These are phyloP conservation scores for Rhodotorula mucilaginosa DNA, from an alignment of 1,284 basidiomycete species.

Conservation along the genomic window DNA sequence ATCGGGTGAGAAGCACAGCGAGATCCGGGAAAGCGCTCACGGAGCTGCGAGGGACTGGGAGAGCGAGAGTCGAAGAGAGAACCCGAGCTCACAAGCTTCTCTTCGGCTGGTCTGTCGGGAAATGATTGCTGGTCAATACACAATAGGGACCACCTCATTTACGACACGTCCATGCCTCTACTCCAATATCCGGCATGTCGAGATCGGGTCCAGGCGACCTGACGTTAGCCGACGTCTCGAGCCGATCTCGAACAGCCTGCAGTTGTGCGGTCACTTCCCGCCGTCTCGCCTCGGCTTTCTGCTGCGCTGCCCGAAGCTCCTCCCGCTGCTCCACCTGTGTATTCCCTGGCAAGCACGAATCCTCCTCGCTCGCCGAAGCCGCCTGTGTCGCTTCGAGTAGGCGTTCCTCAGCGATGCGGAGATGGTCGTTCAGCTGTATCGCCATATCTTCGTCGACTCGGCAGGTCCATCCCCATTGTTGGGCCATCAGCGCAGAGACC, in stretches of 20 bases:
- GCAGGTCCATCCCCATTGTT: constrained; percentile 1
- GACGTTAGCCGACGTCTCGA: neutral
- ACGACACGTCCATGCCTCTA: constrained; percentile 3
- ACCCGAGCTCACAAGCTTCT: no score
- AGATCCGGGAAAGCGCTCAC: no score
- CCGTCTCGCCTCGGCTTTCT: neutral
- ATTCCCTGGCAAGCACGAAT: neutral
- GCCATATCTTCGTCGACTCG: neutral
- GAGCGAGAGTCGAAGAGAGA: no score
- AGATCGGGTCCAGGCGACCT: neutral
- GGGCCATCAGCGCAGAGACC: neutral
- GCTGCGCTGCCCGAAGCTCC: neutral
- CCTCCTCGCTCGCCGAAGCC: neutral
- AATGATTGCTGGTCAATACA: no score
- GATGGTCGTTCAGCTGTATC: neutral
- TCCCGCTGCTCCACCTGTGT: neutral
- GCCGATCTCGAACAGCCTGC: neutral
- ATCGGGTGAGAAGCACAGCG: no score
- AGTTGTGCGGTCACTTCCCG: neutral
- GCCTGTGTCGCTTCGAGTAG: neutral
- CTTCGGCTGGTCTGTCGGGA: no score
- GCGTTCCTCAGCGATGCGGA: neutral
- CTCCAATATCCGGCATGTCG: neutral
- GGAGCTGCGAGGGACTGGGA: no score
- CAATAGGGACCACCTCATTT: neutral